Base-by-base conservation (phyloP, 352 stramenopile genomes). In the Peronospora belbahrii region DNA sequence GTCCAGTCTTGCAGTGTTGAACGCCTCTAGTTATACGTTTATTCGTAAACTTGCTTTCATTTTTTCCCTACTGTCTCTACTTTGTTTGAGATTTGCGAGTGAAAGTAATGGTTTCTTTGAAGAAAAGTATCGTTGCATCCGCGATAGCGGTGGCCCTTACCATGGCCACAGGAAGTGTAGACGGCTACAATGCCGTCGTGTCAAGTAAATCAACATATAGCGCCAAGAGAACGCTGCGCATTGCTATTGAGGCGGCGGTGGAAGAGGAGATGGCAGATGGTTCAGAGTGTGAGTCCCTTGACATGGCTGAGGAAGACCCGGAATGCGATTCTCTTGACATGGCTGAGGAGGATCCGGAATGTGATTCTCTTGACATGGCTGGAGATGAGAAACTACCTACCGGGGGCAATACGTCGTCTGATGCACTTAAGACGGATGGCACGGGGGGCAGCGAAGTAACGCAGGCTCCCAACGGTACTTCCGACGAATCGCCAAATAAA, bases 71-170 rank as follows among this genome's bases (percentile, higher is more conserved):
- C 14, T n/a, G 25, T 42, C 14, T n/a, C n/a, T n/a, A 35, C 27
- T 38, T 40, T 41, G 31, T 25, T 52, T 42, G n/a, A 19, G 27
- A 17, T 18, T 27, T 37, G 43, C 19, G 9, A 59, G 38, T 43
- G 17, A 70, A 32, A 32, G 8, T 66, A 47, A 37, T 70, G 3
- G 35, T 44, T 7, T 32, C 42, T 8, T 63, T 58, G 27, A 70
- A 66, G 40, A 63, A 59, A 53, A 52, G 38, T 27, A 32, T 70
- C 18, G 42, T 66, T 25, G 15, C 54, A 36, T 52, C 55, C 42
- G 51, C 60, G 23, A 37, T 69, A 18, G 60, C 46, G 14, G 45
- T 62, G 30, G 48, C 48, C 23, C 17, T 64, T 32, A 42, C 42
- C 18, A 43, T n/a, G 40, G 22, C 38, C 2, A 15, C n/a, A 6